Percentiles rank a stretch among this genome's conserved stretches.
These are phyloP conservation scores for Pulveroboletus sp. DNA, from an alignment of 768 basidiomycete genomes.

Conservation along the genomic window DNA sequence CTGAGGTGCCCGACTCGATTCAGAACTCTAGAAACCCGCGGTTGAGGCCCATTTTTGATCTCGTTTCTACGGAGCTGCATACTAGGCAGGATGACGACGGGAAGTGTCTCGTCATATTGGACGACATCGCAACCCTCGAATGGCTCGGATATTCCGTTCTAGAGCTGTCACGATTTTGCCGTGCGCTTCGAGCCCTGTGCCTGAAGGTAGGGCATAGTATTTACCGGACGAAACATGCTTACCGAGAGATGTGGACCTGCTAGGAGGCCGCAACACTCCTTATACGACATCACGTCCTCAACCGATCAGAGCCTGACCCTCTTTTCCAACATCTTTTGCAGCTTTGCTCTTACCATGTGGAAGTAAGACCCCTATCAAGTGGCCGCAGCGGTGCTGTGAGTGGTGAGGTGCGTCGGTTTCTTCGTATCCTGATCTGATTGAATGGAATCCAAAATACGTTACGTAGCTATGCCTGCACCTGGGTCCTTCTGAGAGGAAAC, in stretches of 20 bases:
- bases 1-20: slow-evolving; percentile 10
- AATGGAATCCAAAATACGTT: neutral
- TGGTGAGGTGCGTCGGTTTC: slow-evolving; percentile 53
- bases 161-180: slow-evolving; percentile 53
- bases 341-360: slow-evolving; percentile 63
- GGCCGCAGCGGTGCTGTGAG: slow-evolving; percentile 75
- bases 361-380: slow-evolving; percentile 66
- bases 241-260: neutral
- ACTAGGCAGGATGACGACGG: slow-evolving; percentile 5
- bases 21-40: slow-evolving; percentile 5
- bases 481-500: slow-evolving; percentile 40
- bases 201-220: slow-evolving; percentile 40
- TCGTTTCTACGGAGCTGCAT: slow-evolving; percentile 29
- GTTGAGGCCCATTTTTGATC: slow-evolving; percentile 36
- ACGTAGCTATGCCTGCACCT: slow-evolving; percentile 60
- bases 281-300: slow-evolving; percentile 59
- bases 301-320: slow-evolving; percentile 54
- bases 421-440: neutral
- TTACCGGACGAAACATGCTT: neutral
- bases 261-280: slow-evolving; percentile 54
- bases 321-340: slow-evolving; percentile 58
- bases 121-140: slow-evolving; percentile 62
- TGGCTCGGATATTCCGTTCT: slow-evolving; percentile 61
- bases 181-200: slow-evolving; percentile 57
- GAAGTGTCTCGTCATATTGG: slow-evolving; percentile 55